Evolutionary conservation across 2,329 filamentous ascomycete genomes (phyloP), one percentile per base, ranked within the genome.

Genomic region (Immersiporthe knoxdaviesiana): DNA sequence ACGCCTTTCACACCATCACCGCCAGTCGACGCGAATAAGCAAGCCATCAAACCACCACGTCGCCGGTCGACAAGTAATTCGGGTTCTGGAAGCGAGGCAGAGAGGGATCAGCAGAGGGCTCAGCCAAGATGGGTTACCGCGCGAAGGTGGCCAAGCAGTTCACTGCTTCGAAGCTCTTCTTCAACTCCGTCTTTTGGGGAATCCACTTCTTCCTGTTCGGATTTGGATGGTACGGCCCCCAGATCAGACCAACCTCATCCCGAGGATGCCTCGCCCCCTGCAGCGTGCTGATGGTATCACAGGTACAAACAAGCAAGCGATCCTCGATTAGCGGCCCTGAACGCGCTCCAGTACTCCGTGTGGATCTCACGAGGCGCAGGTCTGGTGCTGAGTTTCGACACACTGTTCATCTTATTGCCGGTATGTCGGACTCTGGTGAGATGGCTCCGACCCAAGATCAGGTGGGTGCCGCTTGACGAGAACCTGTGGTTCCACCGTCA

Each of bases 401-500:
- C 89, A 68, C 91, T 93, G 77, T 84, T 98, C 73, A 97, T 99
- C 75, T 82, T 99, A 37, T 85, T 99, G 70, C 96, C 96, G 8
- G 97, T 99, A 84, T 99, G 95, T 84, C 88, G 96, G 74, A 98
- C 95, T 70, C 83, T 98, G 41, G 87, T 99, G 77, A 89, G 93
- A 78, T 91, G 89, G 77, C 80, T 98, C 68, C 88, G 96, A 72
- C 96, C 96, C 35, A 97, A 97, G 83, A 81, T 97, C 73, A 88
- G 89, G 79, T 97, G 92, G 83, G 78, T 98, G 16, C 96, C 96
- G 6, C 86, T 99, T n/a, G 96, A 99, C 76, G 96, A 99, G 82
- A 97, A 94, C 70, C 87, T 94, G 73, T 99, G 94, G 94, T 97
- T 99, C 80, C 96, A 99, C 83, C 88, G 95, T 73, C 96, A 99